Evolutionary conservation across 495 filamentous ascomycete genomes (phyloP).

Genomic region (Talaromyces thailandensis): DNA sequence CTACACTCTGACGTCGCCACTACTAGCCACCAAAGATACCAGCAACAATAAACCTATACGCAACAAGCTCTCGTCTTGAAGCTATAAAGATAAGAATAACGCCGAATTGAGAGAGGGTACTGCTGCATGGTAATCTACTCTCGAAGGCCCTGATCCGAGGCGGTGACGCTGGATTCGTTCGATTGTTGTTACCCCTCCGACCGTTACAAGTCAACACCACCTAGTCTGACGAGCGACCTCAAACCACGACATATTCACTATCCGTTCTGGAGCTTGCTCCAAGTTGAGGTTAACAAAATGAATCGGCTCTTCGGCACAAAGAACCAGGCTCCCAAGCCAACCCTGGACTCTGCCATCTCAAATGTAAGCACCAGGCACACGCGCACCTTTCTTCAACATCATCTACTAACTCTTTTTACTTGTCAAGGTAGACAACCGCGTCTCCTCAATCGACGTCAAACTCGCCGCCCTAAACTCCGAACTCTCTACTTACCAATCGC

Average conservation of each 20-base stretch:
- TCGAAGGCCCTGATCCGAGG: constrained; percentile 1
- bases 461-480: constrained; percentile 87
- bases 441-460: constrained; percentile 90
- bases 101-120: too few relatives aligned
- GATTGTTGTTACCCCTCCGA: neutral
- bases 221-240: neutral
- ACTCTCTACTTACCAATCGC: constrained; percentile 77
- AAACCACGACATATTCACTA: neutral
- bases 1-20: neutral
- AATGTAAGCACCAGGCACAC: constrained; percentile 47
- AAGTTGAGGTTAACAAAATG: constrained; percentile 43
- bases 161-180: constrained; percentile 7
- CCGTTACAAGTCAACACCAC: neutral
- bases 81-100: neutral
- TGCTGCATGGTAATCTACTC: neutral
- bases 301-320: constrained; percentile 93
- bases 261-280: neutral
- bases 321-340: constrained; percentile 83
- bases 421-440: constrained; percentile 67
- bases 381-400: neutral
- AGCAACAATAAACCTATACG: neutral
- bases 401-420: neutral
- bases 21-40: neutral
- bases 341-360: constrained; percentile 73
- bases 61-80: neutral